phyloP scores from a whole-genome alignment of 768 basidiomycete genomes.

The Panaeolus papilionaceus region DNA sequence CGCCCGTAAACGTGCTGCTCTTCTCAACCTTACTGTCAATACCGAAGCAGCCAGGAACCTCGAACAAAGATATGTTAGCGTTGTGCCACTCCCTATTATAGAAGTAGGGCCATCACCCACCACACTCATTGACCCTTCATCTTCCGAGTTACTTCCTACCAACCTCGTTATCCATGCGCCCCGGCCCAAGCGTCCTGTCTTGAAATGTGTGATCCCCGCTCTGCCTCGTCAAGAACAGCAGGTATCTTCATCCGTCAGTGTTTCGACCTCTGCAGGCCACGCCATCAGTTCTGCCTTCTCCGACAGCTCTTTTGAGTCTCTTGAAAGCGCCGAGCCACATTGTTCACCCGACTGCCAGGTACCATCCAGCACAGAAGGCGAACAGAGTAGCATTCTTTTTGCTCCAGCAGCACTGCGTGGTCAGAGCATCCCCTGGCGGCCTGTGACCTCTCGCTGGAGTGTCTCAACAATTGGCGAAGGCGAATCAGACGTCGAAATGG shows the following conservation, averaged over 20 bases:
- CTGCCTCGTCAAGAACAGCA: neutral
- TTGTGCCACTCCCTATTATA: conserved; percentile 31
- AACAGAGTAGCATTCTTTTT: conserved; percentile 15
- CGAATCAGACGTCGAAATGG: conserved; percentile 1
- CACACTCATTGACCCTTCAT: conserved; percentile 2
- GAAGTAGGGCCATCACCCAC: conserved; percentile 22
- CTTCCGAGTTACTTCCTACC: neutral
- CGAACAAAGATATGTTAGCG: conserved; percentile 45
- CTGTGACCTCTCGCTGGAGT: conserved; percentile 19
- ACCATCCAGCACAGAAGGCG: neutral
- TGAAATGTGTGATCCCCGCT: conserved; percentile 35
- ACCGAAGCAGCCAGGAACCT: conserved; percentile 47
- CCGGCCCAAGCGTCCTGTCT: conserved; percentile 23
- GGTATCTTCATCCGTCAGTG: neutral
- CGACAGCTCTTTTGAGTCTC: neutral
- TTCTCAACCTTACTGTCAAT: conserved; percentile 52
- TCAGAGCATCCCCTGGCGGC: conserved; percentile 20
- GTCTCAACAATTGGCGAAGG: conserved; percentile 19
- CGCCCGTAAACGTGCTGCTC: conserved; percentile 53
- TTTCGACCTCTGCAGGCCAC: conserved; percentile 3
- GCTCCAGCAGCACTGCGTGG: conserved; percentile 16
- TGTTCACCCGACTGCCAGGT: neutral
- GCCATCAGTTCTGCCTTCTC: neutral
- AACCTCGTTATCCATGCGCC: conserved; percentile 16
- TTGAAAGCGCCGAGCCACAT: neutral